phyloP scores from a whole-genome alignment of 768 basidiomycete genomes.

The Hygrophorus pudorinus region DNA sequence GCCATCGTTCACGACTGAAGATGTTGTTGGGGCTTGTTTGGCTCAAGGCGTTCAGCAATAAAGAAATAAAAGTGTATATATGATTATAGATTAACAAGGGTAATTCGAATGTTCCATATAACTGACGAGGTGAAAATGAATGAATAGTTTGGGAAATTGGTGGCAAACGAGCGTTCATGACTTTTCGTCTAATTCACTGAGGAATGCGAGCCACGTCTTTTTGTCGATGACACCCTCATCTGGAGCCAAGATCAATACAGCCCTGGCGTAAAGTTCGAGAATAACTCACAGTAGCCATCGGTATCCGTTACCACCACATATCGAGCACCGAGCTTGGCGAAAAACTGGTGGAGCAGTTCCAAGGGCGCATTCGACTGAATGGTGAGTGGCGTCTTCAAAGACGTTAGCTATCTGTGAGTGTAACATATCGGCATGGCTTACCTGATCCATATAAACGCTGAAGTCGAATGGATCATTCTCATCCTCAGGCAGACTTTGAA shows the following conservation, averaged over 20 bases:
- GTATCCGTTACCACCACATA: conserved; percentile 80
- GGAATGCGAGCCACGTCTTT: conserved; percentile 87
- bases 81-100: no score
- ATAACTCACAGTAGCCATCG: conserved; percentile 65
- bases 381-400: conserved; percentile 63
- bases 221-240: conserved; percentile 91
- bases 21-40: conserved; percentile 11
- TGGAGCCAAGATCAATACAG: conserved; percentile 16
- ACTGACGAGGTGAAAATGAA: background rate
- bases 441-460: conserved; percentile 86
- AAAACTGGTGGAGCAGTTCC: conserved; percentile 89
- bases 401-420: conserved; percentile 2
- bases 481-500: conserved; percentile 8
- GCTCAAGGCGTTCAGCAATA: no score
- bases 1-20: conserved; percentile 26
- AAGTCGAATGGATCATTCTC: conserved; percentile 63
- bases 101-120: no score
- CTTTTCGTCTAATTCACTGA: conserved; percentile 64
- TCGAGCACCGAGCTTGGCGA: conserved; percentile 87
- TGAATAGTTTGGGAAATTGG: background rate
- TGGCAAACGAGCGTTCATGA: conserved; percentile 7
- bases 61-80: no score
- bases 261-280: background rate
- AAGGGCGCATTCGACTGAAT: conserved; percentile 79
- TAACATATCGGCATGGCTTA: conserved; percentile 17